Conservation (phyloP, 371 early-diverging fungal genomes). For the Syncephalastrum monosporum region DNA sequence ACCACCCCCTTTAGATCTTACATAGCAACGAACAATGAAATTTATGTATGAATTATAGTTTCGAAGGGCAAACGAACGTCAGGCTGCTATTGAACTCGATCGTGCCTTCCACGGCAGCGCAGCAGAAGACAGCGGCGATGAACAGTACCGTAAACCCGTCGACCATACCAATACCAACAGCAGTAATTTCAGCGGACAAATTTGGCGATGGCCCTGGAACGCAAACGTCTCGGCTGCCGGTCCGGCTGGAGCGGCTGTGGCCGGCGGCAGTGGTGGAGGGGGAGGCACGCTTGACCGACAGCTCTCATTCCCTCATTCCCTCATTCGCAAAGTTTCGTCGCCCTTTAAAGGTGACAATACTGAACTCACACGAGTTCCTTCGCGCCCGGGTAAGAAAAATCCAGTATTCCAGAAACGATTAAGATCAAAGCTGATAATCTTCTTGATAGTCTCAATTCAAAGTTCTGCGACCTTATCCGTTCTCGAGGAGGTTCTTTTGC, state of each 20-base stretch:
- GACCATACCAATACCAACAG: not conserved
- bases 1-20: not conserved
- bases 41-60: constrained; percentile 8
- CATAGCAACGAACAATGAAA: too few species aligned
- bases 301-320: constrained; percentile 18
- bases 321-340: constrained; percentile 22
- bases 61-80: constrained; percentile 21
- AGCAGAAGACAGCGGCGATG: constrained; percentile 17
- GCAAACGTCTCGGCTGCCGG: not conserved
- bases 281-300: constrained; percentile 11
- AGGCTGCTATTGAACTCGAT: constrained; percentile 25
- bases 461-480: constrained; percentile 21
- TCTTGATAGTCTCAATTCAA: constrained; percentile 19
- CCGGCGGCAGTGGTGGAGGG: not conserved
- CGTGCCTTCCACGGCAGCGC: constrained; percentile 17
- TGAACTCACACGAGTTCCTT: constrained; percentile 16
- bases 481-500: constrained; percentile 44
- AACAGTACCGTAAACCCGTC: constrained; percentile 3
- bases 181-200: not conserved
- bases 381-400: constrained; percentile 21
- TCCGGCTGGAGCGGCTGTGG: constrained; percentile 6
- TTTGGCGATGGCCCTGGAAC: constrained; percentile 19
- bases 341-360: constrained; percentile 21
- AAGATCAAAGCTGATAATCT: too few species aligned
- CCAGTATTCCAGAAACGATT: not conserved